Conservation (phyloP, 345 rosid species). For the Eucalyptus urophylla region DNA sequence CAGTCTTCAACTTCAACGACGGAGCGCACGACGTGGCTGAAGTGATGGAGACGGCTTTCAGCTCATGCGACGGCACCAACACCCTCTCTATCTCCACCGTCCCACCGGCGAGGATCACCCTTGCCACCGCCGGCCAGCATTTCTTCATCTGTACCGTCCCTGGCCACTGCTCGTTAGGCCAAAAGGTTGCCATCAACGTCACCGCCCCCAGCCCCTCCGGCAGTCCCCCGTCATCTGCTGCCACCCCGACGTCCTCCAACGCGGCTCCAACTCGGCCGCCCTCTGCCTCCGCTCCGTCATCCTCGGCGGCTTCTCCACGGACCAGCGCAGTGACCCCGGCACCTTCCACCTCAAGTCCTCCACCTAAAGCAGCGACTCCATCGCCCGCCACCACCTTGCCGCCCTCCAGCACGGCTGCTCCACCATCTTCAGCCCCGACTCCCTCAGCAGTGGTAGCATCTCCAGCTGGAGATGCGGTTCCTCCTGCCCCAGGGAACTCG, state of each 20-base stretch:
- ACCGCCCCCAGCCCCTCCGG: not conserved
- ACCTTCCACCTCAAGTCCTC: not conserved
- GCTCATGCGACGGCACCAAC: constrained; percentile 13
- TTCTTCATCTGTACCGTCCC: constrained; percentile 28
- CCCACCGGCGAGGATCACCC: constrained; percentile 22
- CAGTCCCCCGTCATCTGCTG: not conserved
- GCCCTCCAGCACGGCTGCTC: not conserved
- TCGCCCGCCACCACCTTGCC: not conserved
- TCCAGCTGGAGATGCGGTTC: not conserved
- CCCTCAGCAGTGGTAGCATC: not conserved
- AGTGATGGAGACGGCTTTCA: constrained; percentile 20
- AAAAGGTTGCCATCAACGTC: constrained; percentile 28
- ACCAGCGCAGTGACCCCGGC: not conserved
- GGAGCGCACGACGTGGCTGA: constrained; percentile 42
- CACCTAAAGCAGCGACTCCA: not conserved
- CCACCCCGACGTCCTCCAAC: not conserved
- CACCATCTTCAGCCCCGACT: not conserved
- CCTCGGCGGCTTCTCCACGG: not conserved
- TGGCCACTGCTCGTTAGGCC: constrained; percentile 35
- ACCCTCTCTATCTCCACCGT: not conserved
- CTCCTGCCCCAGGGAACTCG: not conserved
- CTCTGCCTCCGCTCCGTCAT: not conserved
- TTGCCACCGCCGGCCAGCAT: constrained; percentile 27
- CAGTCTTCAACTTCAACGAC: constrained; percentile 34
- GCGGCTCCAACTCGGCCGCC: not conserved